These are phyloP conservation scores for Epichloe gansuensis DNA, from an alignment of 2,329 filamentous ascomycete genomes.

Conservation along the genomic window DNA sequence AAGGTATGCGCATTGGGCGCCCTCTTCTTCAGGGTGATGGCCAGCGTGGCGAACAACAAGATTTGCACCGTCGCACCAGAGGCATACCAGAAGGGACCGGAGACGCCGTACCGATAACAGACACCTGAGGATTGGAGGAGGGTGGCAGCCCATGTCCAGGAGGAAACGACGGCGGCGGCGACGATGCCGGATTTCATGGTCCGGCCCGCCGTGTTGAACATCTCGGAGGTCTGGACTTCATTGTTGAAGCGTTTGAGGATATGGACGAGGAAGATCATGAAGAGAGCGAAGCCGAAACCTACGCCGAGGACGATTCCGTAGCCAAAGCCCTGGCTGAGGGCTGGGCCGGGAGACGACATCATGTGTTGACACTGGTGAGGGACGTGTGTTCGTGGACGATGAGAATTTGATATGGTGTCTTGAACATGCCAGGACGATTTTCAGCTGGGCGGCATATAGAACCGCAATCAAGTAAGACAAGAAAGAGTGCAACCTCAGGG, in stretches of 20 bases:
- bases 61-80: constrained; percentile 75
- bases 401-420: too few species aligned
- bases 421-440: too few species aligned
- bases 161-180: constrained; percentile 79
- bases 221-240: constrained; percentile 81
- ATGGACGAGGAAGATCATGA: constrained; percentile 64
- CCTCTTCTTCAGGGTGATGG: constrained; percentile 77
- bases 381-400: too few species aligned
- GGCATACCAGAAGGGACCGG: constrained; percentile 49
- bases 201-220: constrained; percentile 80
- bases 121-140: constrained; percentile 70
- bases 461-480: too few species aligned
- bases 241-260: constrained; percentile 47
- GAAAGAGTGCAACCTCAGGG: too few species aligned
- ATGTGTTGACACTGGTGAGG: background rate
- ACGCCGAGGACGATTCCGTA: constrained; percentile 70
- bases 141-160: constrained; percentile 88
- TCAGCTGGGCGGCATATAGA: too few species aligned
- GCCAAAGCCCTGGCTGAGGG: constrained; percentile 51
- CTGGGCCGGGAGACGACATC: constrained; percentile 15
- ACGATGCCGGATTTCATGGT: constrained; percentile 84
- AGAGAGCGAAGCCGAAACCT: constrained; percentile 61
- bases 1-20: constrained; percentile 81
- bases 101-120: constrained; percentile 66
- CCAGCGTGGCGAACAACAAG: constrained; percentile 77